Percentiles rank a stretch among this genome's conserved stretches.
These are phyloP conservation scores for Polytrichum commune DNA, from an alignment of 225 moss, liverwort and hornwort species.

Conservation along the genomic window DNA sequence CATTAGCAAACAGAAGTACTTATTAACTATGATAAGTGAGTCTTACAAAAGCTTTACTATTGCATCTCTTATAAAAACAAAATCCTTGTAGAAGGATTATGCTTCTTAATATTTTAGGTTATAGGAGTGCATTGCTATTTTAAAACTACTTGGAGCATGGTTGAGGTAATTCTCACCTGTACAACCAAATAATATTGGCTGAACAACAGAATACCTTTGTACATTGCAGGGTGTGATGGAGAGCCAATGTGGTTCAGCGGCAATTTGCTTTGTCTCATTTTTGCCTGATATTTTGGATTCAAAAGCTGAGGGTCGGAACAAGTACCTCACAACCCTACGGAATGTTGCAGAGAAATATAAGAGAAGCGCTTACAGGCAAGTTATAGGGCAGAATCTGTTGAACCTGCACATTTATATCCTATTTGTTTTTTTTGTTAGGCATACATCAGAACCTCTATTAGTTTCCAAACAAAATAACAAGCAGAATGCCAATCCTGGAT, in stretches of 20 bases:
- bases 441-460: too few species aligned
- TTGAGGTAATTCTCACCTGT: too few species aligned
- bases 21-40: too few species aligned
- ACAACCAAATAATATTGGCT: not conserved
- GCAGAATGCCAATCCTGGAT: not conserved
- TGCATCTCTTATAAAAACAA: too few species aligned
- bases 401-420: not conserved
- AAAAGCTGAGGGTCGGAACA: slow-evolving; percentile 80
- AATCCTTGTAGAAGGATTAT: too few species aligned
- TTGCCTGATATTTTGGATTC: slow-evolving; percentile 96
- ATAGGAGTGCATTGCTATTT: too few species aligned
- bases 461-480: not conserved
- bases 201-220: not conserved
- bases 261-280: slow-evolving; percentile 95
- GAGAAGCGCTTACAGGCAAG: slow-evolving; percentile 78
- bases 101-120: too few species aligned
- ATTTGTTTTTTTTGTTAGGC: not conserved
- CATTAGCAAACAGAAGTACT: too few species aligned
- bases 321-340: slow-evolving; percentile 63
- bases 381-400: not conserved
- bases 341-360: slow-evolving; percentile 83
- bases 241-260: slow-evolving; percentile 79
- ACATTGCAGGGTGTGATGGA: slow-evolving; percentile 71
- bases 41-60: too few species aligned
- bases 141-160: too few species aligned